Base-by-base conservation (phyloP, 371 early-diverging fungal genomes). In the Neoconidiobolus thromboides region DNA sequence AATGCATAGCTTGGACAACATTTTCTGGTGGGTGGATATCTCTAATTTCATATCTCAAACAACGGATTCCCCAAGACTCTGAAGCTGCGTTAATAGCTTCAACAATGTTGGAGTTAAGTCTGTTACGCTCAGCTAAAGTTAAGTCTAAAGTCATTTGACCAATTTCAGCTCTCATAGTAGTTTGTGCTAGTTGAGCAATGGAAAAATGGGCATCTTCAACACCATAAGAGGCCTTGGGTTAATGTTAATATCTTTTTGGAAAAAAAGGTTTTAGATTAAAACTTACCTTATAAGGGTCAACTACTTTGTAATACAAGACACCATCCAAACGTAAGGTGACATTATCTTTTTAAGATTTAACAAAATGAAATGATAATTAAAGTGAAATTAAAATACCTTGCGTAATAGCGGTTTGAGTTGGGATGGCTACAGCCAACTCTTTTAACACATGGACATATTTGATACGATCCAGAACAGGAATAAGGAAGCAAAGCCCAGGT, bases 131-230 rank as follows among this genome's bases (percentile, higher is more conserved):
- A 1, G 96, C 93, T 55, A 97, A 70, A 1, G 96, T 97, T 10
- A 88, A 78, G 69, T 97, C 98, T 61, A 97, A 73, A 0, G 95
- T 93, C 87, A 97, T 83, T 69, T 93, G 93, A 40, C 97, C 97
- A 66, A 96, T 96, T 67, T 97, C 97, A 1, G 97, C 92, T 42
- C 97, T 82, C 96, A 96, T 96, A 0, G 96, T 93, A 0, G 98
- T 97, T 69, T 96, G 95, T 37, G 98, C 98, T 58, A 97, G 79
- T 69, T 96, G 96, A 2, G 91, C 78, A 48, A 97, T 79, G 3
- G 95, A 91, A 72, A 89, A 97, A 66, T 93, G 90, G 40, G 91
- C 86, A 69, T 96, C 84, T 60, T 90, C 93, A 12, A 97, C 90
- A 5, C 96, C 96, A 71, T 97, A 97, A 3, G 90, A 91, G 0